A percentile compares a stretch with the other conserved stretches of the same genome.
Conservation (phyloP, 768 basidiomycete genomes). For the Cyclocybe cylindracea region DNA sequence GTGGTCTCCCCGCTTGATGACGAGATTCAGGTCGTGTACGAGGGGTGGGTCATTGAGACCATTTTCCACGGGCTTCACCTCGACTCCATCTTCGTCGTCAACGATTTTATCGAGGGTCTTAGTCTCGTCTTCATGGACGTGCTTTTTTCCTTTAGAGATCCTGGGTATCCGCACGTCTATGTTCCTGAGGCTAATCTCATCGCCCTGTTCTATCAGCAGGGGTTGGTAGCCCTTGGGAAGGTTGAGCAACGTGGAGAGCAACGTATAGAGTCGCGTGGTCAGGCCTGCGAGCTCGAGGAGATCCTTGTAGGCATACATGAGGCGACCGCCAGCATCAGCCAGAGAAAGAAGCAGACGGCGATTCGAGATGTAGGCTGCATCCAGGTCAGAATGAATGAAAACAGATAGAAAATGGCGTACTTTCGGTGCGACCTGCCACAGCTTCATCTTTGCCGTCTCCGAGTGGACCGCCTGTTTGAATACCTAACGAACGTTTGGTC, state of each 20-base stretch:
- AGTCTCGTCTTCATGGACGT: too few relatives aligned
- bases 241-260: slow-evolving; percentile 83
- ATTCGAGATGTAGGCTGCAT: slow-evolving; percentile 82
- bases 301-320: slow-evolving; percentile 98
- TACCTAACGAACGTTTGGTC: slow-evolving; percentile 34
- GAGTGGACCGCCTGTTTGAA: not conserved
- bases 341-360: slow-evolving; percentile 87
- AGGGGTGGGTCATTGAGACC: slow-evolving; percentile 43
- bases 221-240: slow-evolving; percentile 53
- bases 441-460: slow-evolving; percentile 31
- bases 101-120: slow-evolving; percentile 1
- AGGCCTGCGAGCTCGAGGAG: slow-evolving; percentile 93
- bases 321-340: slow-evolving; percentile 93
- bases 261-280: slow-evolving; percentile 85
- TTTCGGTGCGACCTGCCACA: slow-evolving; percentile 49
- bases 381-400: not conserved
- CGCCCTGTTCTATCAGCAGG: slow-evolving; percentile 31
- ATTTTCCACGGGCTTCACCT: slow-evolving; percentile 16
- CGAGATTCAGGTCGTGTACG: slow-evolving; percentile 68
- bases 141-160: not conserved
- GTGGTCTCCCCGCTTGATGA: slow-evolving; percentile 74
- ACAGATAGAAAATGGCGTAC: slow-evolving; percentile 25
- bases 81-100: not conserved
- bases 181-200: slow-evolving; percentile 61
- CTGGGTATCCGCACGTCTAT: slow-evolving; percentile 73